phyloP scores from a whole-genome alignment of 2,329 filamentous ascomycete genomes.

The Hymenoscyphus occultus region DNA sequence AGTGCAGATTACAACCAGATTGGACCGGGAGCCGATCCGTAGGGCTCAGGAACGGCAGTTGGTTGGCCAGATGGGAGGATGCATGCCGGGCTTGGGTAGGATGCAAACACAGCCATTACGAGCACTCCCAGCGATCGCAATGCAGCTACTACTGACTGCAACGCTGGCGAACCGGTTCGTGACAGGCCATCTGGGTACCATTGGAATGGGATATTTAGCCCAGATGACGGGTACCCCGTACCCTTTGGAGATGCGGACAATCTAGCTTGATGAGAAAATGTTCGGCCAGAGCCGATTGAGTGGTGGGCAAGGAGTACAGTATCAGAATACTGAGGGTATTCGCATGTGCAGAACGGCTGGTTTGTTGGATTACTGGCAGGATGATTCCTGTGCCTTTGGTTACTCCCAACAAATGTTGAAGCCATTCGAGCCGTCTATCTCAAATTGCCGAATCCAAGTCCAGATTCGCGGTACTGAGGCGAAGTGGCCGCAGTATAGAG shows the following conservation, averaged over 20 bases:
- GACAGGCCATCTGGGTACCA: neutral
- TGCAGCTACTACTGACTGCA: neutral
- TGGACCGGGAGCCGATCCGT: neutral
- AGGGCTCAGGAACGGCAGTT: slow-evolving; percentile 8
- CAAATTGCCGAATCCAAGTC: neutral
- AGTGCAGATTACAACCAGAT: neutral
- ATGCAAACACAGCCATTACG: neutral
- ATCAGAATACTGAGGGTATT: slow-evolving; percentile 5
- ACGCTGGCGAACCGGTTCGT: neutral
- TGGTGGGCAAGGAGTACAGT: neutral
- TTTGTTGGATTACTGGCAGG: neutral
- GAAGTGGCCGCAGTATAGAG: neutral
- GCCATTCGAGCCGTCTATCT: neutral
- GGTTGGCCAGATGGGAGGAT: slow-evolving; percentile 9
- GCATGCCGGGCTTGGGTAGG: neutral
- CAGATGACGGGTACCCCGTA: neutral
- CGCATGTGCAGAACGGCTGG: neutral
- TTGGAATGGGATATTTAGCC: slow-evolving; percentile 4
- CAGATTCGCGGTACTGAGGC: neutral
- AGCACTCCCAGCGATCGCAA: neutral
- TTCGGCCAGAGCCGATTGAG: slow-evolving; percentile 1
- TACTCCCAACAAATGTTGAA: neutral
- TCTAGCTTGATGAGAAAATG: neutral
- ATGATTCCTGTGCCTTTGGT: neutral
- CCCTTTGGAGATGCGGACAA: neutral